Evolutionary conservation across 352 stramenopile species (phyloP).

Genomic region (Phytophthora citrophthora): DNA sequence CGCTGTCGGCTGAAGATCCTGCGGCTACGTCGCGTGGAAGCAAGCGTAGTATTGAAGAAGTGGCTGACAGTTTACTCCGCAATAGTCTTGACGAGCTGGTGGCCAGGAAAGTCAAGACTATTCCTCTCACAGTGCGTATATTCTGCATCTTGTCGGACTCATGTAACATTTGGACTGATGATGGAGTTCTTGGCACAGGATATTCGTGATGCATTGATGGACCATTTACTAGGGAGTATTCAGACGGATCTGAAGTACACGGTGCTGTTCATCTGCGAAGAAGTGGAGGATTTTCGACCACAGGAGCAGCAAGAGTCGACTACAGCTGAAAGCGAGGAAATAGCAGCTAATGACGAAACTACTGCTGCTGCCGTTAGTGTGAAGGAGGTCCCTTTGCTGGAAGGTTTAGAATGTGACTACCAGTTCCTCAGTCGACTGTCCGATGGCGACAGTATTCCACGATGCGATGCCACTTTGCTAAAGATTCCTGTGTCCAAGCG

Average conservation of each 20-base stretch:
- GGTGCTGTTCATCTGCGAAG: constrained; percentile 76
- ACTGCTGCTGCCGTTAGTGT: background rate
- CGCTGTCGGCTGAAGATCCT: constrained; percentile 41
- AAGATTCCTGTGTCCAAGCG: constrained; percentile 75
- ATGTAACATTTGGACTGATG: background rate
- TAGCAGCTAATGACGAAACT: constrained; percentile 1
- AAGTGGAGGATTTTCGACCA: constrained; percentile 57
- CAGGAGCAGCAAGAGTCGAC: constrained; percentile 5
- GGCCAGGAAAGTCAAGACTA: constrained; percentile 34
- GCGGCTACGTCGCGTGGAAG: constrained; percentile 22
- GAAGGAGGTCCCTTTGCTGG: constrained; percentile 43
- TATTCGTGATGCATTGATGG: constrained; percentile 68
- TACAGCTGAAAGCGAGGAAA: constrained; percentile 4
- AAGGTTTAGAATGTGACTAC: constrained; percentile 42
- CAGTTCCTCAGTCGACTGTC: constrained; percentile 62
- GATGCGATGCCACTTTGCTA: constrained; percentile 74
- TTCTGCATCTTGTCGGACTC: background rate
- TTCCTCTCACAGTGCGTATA: constrained; percentile 60
- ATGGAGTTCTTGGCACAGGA: constrained; percentile 36
- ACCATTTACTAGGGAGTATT: constrained; percentile 64
- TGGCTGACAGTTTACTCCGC: constrained; percentile 29
- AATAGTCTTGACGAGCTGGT: constrained; percentile 50
- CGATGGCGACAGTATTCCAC: constrained; percentile 78
- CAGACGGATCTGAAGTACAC: constrained; percentile 70
- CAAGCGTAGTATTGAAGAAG: constrained; percentile 40